These are phyloP conservation scores for Xylariales sp. DNA, from an alignment of 2,329 filamentous ascomycete genomes.

Conservation along the genomic window DNA sequence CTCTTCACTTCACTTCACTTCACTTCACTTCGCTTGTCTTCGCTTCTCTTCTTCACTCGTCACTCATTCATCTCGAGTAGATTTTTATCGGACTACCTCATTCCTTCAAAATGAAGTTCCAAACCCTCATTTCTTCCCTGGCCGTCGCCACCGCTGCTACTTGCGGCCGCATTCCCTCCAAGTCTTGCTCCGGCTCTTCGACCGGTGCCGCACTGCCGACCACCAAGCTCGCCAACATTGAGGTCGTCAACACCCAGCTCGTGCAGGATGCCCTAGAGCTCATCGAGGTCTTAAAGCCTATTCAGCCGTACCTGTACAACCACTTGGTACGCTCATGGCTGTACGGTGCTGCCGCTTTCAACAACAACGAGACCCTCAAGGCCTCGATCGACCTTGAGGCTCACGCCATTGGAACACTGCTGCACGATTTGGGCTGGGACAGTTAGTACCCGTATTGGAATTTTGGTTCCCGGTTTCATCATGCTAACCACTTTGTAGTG, in stretches of 20 bases:
- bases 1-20: too few relatives aligned
- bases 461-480: neutral
- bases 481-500: conserved; percentile 28
- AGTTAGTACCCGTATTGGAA: conserved; percentile 22
- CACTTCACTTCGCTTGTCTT: too few relatives aligned
- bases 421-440: conserved; percentile 38
- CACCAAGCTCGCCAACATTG: conserved; percentile 36
- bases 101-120: conserved; percentile 34
- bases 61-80: neutral
- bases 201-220: conserved; percentile 14
- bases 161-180: neutral
- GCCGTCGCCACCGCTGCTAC: conserved; percentile 15
- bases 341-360: conserved; percentile 36
- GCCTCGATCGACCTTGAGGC: conserved; percentile 32
- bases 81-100: neutral
- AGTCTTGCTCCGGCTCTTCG: too few relatives aligned
- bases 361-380: conserved; percentile 37
- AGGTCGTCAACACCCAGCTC: conserved; percentile 36
- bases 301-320: conserved; percentile 38
- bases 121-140: conserved; percentile 19
- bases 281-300: conserved; percentile 33
- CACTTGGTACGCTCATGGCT: conserved; percentile 39
- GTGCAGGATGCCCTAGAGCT: conserved; percentile 28
- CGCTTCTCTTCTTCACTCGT: conserved; percentile 9
- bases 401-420: conserved; percentile 32